phyloP scores from a whole-genome alignment of 176 grass and related monocot genomes.

The Microstegium vimineum region DNA sequence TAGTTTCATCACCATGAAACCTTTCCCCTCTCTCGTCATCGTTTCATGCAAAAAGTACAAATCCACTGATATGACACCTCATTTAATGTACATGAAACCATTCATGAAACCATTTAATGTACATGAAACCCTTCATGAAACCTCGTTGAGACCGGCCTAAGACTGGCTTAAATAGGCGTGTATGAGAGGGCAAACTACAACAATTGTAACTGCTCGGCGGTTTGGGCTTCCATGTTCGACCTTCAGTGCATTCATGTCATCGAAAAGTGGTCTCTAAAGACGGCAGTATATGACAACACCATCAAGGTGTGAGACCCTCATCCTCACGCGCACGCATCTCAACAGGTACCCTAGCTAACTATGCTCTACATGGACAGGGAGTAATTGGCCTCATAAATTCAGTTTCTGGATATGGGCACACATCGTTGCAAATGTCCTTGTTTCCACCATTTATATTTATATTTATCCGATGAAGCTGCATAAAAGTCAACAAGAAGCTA shows the following conservation, averaged over 20 bases:
- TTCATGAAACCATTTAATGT: no score
- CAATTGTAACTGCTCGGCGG: not conserved
- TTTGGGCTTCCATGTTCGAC: constrained; percentile 1
- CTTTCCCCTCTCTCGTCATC: no score
- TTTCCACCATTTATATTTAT: not conserved
- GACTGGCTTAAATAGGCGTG: no score
- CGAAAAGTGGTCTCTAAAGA: constrained; percentile 13
- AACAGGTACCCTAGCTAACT: not conserved
- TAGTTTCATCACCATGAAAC: no score
- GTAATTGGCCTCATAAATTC: constrained; percentile 10
- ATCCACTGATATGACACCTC: no score
- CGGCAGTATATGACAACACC: not conserved
- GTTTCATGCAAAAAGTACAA: no score
- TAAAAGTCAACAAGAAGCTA: no score
- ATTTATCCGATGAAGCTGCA: not conserved
- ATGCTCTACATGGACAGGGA: not conserved
- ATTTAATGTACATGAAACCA: no score
- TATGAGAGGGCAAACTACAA: not conserved
- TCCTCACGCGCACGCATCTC: not conserved
- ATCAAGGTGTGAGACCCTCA: not conserved
- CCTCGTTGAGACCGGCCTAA: no score
- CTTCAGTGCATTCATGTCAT: not conserved
- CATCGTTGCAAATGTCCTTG: not conserved
- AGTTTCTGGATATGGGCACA: constrained; percentile 9
- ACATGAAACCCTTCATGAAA: no score